Evolutionary conservation across 2,329 filamentous ascomycete species (phyloP).

Genomic region (Trichophyton verrucosum): DNA sequence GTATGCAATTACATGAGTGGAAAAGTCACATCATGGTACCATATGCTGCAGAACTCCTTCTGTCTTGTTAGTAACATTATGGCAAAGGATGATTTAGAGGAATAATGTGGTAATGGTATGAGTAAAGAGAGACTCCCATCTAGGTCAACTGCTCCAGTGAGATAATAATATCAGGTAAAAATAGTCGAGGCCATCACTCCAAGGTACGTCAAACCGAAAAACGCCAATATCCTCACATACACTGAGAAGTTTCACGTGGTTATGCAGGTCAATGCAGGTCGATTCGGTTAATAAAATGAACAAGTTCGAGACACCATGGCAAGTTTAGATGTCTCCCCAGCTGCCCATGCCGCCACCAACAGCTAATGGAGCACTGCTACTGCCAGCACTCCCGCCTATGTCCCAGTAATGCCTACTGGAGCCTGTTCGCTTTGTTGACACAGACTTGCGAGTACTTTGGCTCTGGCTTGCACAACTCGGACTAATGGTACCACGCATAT

Average conservation of each 20-base stretch:
- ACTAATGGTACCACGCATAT: slow-evolving; percentile 30
- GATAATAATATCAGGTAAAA: background rate
- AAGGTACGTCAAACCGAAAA: background rate
- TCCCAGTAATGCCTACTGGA: slow-evolving; percentile 83
- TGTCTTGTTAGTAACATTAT: background rate
- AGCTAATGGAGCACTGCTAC: slow-evolving; percentile 57
- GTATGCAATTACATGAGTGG: background rate
- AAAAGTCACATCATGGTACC: background rate
- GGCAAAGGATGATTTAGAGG: background rate
- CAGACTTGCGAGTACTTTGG: slow-evolving; percentile 59
- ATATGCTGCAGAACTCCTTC: background rate
- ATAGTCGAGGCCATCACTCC: background rate
- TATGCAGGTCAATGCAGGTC: background rate
- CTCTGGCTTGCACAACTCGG: slow-evolving; percentile 71
- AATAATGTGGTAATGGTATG: background rate
- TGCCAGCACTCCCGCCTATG: slow-evolving; percentile 51
- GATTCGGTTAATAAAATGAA: background rate
- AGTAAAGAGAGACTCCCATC: background rate
- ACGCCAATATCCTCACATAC: background rate
- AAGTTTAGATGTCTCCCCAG: slow-evolving; percentile 53
- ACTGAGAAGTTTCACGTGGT: background rate
- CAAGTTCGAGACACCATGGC: background rate
- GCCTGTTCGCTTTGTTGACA: slow-evolving; percentile 37
- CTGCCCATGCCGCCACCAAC: slow-evolving; percentile 57
- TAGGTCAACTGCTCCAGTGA: background rate